phyloP scores from a whole-genome alignment of 1,284 basidiomycete genomes.

The Cryptococcus sp. region DNA sequence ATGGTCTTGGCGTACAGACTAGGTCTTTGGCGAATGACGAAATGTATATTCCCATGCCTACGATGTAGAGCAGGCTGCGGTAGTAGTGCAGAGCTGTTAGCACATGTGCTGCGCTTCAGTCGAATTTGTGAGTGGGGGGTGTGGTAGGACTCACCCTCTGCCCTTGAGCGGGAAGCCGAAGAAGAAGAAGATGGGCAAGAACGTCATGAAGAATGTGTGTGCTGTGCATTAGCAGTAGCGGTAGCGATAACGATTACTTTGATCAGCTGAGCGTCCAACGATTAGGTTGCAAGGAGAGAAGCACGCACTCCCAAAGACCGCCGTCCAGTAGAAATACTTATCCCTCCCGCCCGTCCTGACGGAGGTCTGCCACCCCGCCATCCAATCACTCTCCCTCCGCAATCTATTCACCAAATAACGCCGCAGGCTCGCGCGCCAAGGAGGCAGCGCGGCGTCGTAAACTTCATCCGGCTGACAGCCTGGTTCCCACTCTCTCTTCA shows the following conservation, averaged over 20 bases:
- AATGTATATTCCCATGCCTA: constrained; percentile 79
- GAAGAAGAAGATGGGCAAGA: constrained; percentile 83
- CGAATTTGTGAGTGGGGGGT: not conserved
- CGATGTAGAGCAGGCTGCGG: constrained; percentile 66
- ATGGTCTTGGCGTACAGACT: constrained; percentile 87
- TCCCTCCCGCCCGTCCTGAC: constrained; percentile 71
- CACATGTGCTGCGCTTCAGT: too few relatives aligned
- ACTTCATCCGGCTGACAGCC: constrained; percentile 56
- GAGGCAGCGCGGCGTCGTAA: constrained; percentile 65
- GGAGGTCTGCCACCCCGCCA: constrained; percentile 72
- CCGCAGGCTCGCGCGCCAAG: constrained; percentile 70
- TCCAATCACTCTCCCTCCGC: constrained; percentile 64
- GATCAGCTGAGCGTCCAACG: too few relatives aligned
- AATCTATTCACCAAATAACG: constrained; percentile 63
- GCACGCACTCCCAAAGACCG: constrained; percentile 68
- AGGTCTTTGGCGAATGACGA: constrained; percentile 87
- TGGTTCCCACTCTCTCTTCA: constrained; percentile 42
- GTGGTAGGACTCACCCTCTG: constrained; percentile 63
- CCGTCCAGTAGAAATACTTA: constrained; percentile 86
- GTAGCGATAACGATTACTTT: not conserved
- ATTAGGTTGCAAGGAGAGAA: too few relatives aligned
- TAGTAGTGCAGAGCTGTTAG: not conserved
- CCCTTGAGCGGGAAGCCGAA: constrained; percentile 69
- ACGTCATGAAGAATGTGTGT: constrained; percentile 92
- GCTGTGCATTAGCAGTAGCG: too few relatives aligned